Base-by-base conservation (phyloP, 441 rosid genomes). In the Erodium moschatum region DNA sequence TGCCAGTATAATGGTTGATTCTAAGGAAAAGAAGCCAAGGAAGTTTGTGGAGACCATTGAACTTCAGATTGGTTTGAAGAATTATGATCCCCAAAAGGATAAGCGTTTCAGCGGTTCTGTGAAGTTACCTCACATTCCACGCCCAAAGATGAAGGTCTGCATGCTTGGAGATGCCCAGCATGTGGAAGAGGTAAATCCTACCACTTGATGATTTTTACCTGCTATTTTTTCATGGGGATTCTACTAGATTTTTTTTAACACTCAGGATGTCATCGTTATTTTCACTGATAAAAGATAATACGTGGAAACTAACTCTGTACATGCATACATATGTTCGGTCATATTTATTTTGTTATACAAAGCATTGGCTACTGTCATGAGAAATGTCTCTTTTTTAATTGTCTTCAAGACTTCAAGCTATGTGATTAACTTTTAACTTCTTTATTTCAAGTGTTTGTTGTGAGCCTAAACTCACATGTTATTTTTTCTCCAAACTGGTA, bases 101-200 rank as follows among this genome's bases (percentile, higher is more conserved):
- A 90, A 92, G 81, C 88, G 98, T 65, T 92, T 92, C 81, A 92
- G 98, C 38, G 98, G 98, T 9, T 86, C 97, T 0, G 97, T 90
- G 1, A 90, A 89, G 78, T 65, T 92, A 77, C 97, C 96, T 5
- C 97, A 90, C 81, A 85, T 92, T 67, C 98, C 98, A 4, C 93
- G 98, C 44, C 96, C 98, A 0, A 92, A 92, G 81, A 92, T 92
- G 98, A 92, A 84, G 77, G 85, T 92, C 29, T 92, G 98, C 81
- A 92, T 92, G 97, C 94, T 92, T 16, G 97, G 98, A 50, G 98
- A 92, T 67, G 98, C 98, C 21, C 98, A 92, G 73, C 98, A 92
- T 29, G 96, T 92, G 6, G 98, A 92, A 76, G 94, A 90, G 92
- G 98, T 92, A 24, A 72, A 38, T 50, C 8, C 1, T 44, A 0